Evolutionary conservation across 805 yeast species (phyloP).

Genomic region (Candida broadrunensis): DNA sequence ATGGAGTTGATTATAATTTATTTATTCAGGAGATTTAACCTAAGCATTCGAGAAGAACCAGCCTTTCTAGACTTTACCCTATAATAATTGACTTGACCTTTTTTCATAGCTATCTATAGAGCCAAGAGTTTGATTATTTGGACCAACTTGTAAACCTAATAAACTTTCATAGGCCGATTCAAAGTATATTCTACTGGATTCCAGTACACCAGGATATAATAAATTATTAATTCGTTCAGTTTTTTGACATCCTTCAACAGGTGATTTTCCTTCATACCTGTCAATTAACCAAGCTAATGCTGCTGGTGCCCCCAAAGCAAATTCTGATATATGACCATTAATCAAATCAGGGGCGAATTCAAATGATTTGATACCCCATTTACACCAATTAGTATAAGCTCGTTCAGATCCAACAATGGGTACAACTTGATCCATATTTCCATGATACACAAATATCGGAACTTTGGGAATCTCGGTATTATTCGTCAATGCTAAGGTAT

Average conservation of each 20-base stretch:
- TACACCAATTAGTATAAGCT: constrained; percentile 26
- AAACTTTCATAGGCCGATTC: not conserved
- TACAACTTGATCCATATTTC: constrained; percentile 14
- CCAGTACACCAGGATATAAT: constrained; percentile 32
- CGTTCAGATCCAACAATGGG: constrained; percentile 17
- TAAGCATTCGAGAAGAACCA: too few relatives aligned
- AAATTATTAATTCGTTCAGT: constrained; percentile 49
- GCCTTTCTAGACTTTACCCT: too few relatives aligned
- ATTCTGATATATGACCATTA: constrained; percentile 24
- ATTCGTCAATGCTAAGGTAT: constrained; percentile 17
- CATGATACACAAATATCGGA: constrained; percentile 20
- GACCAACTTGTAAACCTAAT: not conserved
- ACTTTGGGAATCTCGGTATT: constrained; percentile 14
- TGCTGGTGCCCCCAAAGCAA: constrained; percentile 16
- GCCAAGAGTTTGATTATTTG: not conserved
- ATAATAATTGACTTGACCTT: too few relatives aligned
- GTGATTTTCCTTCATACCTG: constrained; percentile 33
- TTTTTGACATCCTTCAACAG: constrained; percentile 47
- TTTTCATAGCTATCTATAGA: not conserved
- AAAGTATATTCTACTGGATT: not conserved
- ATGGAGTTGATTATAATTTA: too few relatives aligned
- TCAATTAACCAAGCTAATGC: constrained; percentile 17
- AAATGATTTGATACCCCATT: constrained; percentile 20
- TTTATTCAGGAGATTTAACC: too few relatives aligned
- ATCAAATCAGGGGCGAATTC: constrained; percentile 23